Conservation (phyloP, 2,329 filamentous ascomycete genomes). For the Furcasterigmium furcatum region DNA sequence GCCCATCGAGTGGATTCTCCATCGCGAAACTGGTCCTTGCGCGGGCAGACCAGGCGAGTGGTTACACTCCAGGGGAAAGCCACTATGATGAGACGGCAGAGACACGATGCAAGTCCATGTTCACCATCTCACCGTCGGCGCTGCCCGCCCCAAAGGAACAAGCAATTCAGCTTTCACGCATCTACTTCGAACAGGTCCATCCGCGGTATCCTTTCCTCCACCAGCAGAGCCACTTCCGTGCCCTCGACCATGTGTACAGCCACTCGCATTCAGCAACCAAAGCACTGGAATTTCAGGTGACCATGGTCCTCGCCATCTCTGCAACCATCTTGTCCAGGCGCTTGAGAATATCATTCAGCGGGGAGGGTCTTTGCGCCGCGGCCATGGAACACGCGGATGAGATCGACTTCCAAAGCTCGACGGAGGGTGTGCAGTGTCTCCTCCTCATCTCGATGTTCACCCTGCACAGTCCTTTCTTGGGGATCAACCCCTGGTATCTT, state of each 20-base stretch:
- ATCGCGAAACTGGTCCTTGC: conserved; percentile 44
- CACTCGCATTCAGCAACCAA: conserved; percentile 16
- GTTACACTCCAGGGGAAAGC: too few relatives aligned
- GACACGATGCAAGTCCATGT: conserved; percentile 19
- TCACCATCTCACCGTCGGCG: conserved; percentile 7
- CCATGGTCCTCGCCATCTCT: conserved; percentile 50
- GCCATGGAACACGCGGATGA: conserved; percentile 42
- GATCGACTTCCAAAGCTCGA: conserved; percentile 42
- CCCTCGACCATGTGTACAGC: conserved; percentile 8
- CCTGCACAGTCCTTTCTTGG: conserved; percentile 43
- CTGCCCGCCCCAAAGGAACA: conserved; percentile 18
- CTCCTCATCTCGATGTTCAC: conserved; percentile 44
- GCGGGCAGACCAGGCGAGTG: conserved; percentile 10
- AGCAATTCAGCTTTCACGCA: conserved; percentile 35
- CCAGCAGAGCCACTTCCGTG: conserved; percentile 31
- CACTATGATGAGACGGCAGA: too few relatives aligned
- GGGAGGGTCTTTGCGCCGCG: conserved; percentile 44
- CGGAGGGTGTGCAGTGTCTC: conserved; percentile 46
- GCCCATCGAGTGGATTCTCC: conserved; percentile 53
- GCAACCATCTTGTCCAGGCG: conserved; percentile 40
- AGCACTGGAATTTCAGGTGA: conserved; percentile 38
- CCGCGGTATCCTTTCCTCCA: conserved; percentile 48
- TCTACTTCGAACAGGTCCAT: conserved; percentile 47
- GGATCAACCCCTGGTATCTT: conserved; percentile 49
- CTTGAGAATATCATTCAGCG: conserved; percentile 38